Evolutionary conservation across 2,329 filamentous ascomycete species (phyloP).

Genomic region (Elsinoe ampelina): DNA sequence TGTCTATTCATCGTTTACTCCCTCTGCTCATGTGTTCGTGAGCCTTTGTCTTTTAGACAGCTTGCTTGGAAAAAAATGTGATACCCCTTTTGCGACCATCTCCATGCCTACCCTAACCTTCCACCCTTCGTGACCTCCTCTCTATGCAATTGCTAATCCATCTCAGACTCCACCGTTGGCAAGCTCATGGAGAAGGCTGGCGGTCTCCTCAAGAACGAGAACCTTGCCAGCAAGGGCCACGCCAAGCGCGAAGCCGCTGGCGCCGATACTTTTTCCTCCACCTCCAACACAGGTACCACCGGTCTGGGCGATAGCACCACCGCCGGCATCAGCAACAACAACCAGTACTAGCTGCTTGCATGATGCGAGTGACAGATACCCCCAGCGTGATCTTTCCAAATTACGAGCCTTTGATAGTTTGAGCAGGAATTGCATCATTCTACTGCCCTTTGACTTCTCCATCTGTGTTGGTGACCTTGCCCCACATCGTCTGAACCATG

Average conservation of each 20-base stretch:
- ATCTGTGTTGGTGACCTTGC: too few species aligned
- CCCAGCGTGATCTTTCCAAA: background rate
- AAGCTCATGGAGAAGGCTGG: constrained; percentile 53
- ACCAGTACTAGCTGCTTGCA: background rate
- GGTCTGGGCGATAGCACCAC: background rate
- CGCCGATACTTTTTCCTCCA: background rate
- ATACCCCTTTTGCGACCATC: background rate
- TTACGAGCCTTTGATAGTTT: background rate
- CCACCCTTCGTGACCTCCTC: background rate
- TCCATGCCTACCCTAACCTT: background rate
- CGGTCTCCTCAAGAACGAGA: constrained; percentile 39
- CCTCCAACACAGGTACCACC: background rate
- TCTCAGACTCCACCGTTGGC: constrained; percentile 41
- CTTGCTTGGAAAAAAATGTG: background rate
- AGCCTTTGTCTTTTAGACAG: constrained; percentile 10
- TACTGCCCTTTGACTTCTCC: background rate
- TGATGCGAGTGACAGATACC: background rate
- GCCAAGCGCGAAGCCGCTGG: constrained; percentile 39
- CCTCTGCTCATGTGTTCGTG: constrained; percentile 4
- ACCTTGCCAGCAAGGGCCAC: constrained; percentile 41
- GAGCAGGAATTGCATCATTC: background rate
- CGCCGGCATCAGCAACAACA: background rate
- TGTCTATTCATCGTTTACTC: background rate
- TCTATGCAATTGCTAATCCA: constrained; percentile 13
- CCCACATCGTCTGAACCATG: too few species aligned